Evolutionary conservation across 176 grass and related monocot genomes (phyloP).

Genomic region (Zea luxurians): DNA sequence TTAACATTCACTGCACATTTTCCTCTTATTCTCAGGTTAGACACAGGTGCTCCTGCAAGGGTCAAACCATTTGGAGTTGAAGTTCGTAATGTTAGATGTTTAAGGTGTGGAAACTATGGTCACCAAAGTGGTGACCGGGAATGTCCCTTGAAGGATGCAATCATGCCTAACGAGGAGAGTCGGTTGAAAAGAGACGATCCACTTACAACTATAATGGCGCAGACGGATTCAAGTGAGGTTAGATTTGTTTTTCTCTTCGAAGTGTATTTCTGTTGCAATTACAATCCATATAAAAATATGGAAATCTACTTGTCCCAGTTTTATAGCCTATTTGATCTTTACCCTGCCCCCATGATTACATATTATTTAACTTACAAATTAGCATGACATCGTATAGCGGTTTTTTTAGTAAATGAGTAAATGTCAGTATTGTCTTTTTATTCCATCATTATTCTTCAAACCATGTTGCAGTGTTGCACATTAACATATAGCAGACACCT

Average conservation of each 20-base stretch:
- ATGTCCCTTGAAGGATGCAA: conserved; percentile 87
- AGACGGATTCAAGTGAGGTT: conserved; percentile 81
- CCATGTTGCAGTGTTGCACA: neutral
- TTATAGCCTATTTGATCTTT: neutral
- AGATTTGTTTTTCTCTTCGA: conserved; percentile 15
- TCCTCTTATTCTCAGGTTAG: conserved; percentile 51
- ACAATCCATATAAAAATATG: neutral
- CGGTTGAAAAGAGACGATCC: conserved; percentile 97
- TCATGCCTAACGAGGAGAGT: conserved; percentile 98
- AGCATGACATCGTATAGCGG: neutral
- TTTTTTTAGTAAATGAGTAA: neutral
- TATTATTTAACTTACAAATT: conserved; percentile 18
- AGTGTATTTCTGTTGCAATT: conserved; percentile 19
- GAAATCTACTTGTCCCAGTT: neutral
- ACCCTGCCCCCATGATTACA: neutral
- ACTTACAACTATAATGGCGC: conserved; percentile 85
- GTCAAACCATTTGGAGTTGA: conserved; percentile 93
- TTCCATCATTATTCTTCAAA: conserved; percentile 5
- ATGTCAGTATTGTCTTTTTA: conserved; percentile 1
- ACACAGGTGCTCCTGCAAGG: conserved; percentile 82
- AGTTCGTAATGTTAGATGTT: conserved; percentile 91
- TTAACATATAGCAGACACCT: neutral
- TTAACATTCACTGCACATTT: conserved; percentile 11
- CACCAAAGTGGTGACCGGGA: conserved; percentile 96
- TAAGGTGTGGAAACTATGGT: conserved; percentile 79